Evolutionary conservation across 805 yeast species (phyloP), one percentile per base, ranked within the genome.

Genomic region (Ogataea chonburiensis): DNA sequence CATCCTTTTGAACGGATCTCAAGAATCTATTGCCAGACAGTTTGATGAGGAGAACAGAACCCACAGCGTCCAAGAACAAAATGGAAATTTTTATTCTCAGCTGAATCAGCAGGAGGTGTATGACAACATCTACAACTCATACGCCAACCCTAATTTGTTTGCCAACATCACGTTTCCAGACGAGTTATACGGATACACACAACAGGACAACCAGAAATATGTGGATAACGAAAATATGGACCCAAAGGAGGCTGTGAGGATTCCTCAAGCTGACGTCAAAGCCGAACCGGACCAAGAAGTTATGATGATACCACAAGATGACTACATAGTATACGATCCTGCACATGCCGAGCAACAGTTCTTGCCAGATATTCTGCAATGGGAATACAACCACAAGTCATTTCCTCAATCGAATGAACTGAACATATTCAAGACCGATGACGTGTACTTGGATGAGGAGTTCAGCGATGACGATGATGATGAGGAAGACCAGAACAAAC

Each of bases 381-480:
- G 55, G 39, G 59, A 54, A 22, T 31, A 56, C 7, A 45, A 40
- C 30, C 37, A 39, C 31, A 58, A 58, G 36, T 45, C 55, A 6
- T 53, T 56, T 34, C 56, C 55, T 8, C 61, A 55, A 27, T 56
- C 61, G 3, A 54, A 60, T 29, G 64, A 59, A 28, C 46, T 60
- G 23, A 57, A 56, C 35, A 48, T 60, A 10, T 57, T 59, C 44
- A 55, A 59, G 34, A 48, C 63, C 4, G 46, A 52, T 21, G 58
- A 58, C 31, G 52, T 59, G 15, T 49, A 49, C 24, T 31, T 50
- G 7, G 56, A 56, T 31, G 58, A 52, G 18, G 61, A 55, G 34
- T 56, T 52, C 30, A 52, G 56, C 7, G 58, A 53, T 27, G 63
- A 59, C 20, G 63, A 60, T 7, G 54, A 52, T n/a, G 58, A 52